Evolutionary conservation across 495 filamentous ascomycete genomes (phyloP).

Genomic region (Delitschia confertaspora): DNA sequence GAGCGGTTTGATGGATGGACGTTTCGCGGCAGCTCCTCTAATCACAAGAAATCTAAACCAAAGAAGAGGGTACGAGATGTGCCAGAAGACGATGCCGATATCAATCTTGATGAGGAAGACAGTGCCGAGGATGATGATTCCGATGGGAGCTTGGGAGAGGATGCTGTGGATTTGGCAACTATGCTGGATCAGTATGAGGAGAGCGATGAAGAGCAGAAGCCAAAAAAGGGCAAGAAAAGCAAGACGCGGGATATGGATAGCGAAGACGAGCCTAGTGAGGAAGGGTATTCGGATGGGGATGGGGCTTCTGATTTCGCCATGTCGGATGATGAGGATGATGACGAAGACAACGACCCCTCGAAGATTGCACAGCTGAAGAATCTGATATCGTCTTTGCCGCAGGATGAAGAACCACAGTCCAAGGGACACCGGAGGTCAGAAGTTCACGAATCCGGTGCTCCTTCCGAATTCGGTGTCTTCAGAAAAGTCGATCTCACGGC

Average conservation of each 20-base stretch:
- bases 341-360: conserved; percentile 46
- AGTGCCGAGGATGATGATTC: conserved; percentile 47
- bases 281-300: conserved; percentile 40
- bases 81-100: conserved; percentile 36
- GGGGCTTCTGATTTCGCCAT: conserved; percentile 40
- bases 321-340: conserved; percentile 52
- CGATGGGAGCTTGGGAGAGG: conserved; percentile 63
- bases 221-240: conserved; percentile 31
- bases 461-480: conserved; percentile 53
- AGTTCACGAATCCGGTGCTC: conserved; percentile 44
- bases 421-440: conserved; percentile 32
- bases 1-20: conserved; percentile 36
- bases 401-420: conserved; percentile 27
- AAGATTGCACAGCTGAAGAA: conserved; percentile 57
- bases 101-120: conserved; percentile 52
- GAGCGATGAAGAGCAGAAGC: conserved; percentile 36
- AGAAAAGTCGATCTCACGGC: conserved; percentile 74
- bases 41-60: conserved; percentile 23
- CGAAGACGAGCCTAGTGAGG: conserved; percentile 40
- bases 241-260: conserved; percentile 25
- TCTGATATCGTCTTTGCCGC: conserved; percentile 60
- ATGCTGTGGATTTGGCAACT: conserved; percentile 74
- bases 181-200: conserved; percentile 65
- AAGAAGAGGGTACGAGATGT: conserved; percentile 29
- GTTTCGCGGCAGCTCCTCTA: conserved; percentile 33